A percentile compares a stretch with the other conserved stretches of the same genome.
Evolutionary conservation across 1,284 basidiomycete species (phyloP).

Genomic region (Irpex rosettiformis): DNA sequence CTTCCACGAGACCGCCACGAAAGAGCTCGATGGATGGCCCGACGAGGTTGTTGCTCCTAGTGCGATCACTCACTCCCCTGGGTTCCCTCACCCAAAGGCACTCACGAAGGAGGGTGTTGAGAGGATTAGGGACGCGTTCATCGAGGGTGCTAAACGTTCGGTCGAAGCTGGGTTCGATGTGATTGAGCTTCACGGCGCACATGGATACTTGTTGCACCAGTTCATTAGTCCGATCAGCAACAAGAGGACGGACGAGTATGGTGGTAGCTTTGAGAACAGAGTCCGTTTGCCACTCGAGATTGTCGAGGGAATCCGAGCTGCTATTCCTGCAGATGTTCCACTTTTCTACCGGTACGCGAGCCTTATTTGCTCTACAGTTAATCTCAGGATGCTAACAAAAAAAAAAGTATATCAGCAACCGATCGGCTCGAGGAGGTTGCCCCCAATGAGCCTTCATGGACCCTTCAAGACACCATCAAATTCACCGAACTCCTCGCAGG

Average conservation of each 20-base stretch:
- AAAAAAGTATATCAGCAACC: slow-evolving; percentile 49
- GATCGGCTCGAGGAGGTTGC: slow-evolving; percentile 53
- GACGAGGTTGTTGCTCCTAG: slow-evolving; percentile 46
- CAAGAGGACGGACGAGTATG: slow-evolving; percentile 60
- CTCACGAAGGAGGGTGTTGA: slow-evolving; percentile 51
- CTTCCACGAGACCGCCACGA: slow-evolving; percentile 29
- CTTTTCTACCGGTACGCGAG: slow-evolving; percentile 49
- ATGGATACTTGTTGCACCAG: slow-evolving; percentile 57
- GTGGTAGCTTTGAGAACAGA: slow-evolving; percentile 67
- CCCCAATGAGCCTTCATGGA: slow-evolving; percentile 45
- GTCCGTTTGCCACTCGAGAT: slow-evolving; percentile 60
- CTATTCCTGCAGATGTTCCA: slow-evolving; percentile 54
- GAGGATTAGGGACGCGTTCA: slow-evolving; percentile 56
- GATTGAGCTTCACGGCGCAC: slow-evolving; percentile 70
- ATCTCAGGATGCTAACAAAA: background rate
- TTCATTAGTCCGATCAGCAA: slow-evolving; percentile 71
- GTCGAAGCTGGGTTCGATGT: slow-evolving; percentile 40
- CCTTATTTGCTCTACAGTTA: slow-evolving; percentile 15
- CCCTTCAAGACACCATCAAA: slow-evolving; percentile 50
- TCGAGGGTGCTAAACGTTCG: slow-evolving; percentile 48
- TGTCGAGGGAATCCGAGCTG: slow-evolving; percentile 44
- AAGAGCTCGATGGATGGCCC: slow-evolving; percentile 59
- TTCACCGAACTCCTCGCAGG: slow-evolving; percentile 47
- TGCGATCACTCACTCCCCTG: slow-evolving; percentile 45
- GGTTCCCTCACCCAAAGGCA: slow-evolving; percentile 51